Conservation (phyloP, 2,329 filamentous ascomycete species). For the Trichophyton verrucosum region DNA sequence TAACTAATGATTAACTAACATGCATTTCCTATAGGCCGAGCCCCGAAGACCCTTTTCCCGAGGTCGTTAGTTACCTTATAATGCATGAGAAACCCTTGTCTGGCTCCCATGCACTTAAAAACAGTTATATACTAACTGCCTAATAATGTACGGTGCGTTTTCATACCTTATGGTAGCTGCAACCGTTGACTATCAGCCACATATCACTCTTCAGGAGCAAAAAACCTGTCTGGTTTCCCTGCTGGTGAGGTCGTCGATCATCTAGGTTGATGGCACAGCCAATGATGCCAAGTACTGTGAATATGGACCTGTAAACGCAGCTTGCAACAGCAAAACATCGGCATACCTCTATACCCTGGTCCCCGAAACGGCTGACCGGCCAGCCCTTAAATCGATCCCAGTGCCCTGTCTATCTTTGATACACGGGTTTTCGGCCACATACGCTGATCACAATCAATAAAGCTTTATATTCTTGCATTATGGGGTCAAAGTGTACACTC, state of each 20-base stretch:
- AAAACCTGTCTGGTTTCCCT: conserved; percentile 7
- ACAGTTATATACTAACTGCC: conserved; percentile 5
- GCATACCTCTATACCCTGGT: not conserved
- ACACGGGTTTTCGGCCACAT: conserved; percentile 32
- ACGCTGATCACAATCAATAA: conserved; percentile 43
- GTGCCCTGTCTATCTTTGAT: not conserved
- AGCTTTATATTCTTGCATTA: conserved; percentile 44
- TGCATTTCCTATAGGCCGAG: conserved; percentile 34
- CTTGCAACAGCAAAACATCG: conserved; percentile 16
- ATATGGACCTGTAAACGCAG: conserved; percentile 40
- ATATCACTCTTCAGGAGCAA: conserved; percentile 9
- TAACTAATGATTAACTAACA: not conserved
- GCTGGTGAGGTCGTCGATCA: conserved; percentile 43
- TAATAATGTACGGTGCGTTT: conserved; percentile 26
- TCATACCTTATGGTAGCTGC: conserved; percentile 31
- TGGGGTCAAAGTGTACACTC: conserved; percentile 42
- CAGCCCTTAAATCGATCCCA: too few species aligned
- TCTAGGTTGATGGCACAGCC: conserved; percentile 46
- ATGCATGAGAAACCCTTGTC: conserved; percentile 44
- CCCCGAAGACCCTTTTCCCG: conserved; percentile 45
- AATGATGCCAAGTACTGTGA: conserved; percentile 39
- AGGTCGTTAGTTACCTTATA: conserved; percentile 44
- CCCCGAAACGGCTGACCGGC: not conserved
- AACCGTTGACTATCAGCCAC: conserved; percentile 16
- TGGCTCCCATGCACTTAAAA: conserved; percentile 27